Conservation (phyloP, 2,329 filamentous ascomycete genomes). For the Clonostachys solani region DNA sequence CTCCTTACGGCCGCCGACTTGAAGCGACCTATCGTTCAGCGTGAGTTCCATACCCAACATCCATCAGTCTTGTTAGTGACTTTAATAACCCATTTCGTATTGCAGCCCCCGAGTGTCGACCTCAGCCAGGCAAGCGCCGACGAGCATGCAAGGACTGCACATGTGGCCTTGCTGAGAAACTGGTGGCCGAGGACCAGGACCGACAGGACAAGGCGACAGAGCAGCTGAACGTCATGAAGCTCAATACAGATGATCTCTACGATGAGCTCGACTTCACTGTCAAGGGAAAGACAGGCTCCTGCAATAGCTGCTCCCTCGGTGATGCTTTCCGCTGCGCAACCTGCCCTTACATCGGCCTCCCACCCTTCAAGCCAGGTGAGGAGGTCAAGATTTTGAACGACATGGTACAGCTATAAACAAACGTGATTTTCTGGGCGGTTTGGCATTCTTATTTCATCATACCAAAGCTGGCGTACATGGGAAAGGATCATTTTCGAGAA, state of each 20-base stretch:
- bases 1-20: constrained; percentile 84
- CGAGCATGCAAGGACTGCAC: constrained; percentile 98
- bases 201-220: constrained; percentile 60
- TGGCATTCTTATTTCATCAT: background rate
- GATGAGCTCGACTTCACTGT: constrained; percentile 93
- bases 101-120: constrained; percentile 76
- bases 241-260: constrained; percentile 65
- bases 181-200: constrained; percentile 80
- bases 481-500: background rate
- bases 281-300: constrained; percentile 83
- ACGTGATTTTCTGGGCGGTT: background rate
- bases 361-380: constrained; percentile 95
- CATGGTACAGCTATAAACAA: constrained; percentile 67
- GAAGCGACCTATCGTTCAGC: constrained; percentile 70
- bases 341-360: constrained; percentile 82
- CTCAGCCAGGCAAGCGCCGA: constrained; percentile 82
- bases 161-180: constrained; percentile 81
- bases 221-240: constrained; percentile 67
- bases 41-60: constrained; percentile 50
- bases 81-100: constrained; percentile 2
- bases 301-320: constrained; percentile 88
- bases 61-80: background rate
- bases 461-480: background rate
- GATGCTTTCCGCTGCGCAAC: constrained; percentile 79
- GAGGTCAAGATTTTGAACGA: constrained; percentile 87